Base-by-base conservation (phyloP, 352 stramenopile species). In the Globisporangium uncinulatum region DNA sequence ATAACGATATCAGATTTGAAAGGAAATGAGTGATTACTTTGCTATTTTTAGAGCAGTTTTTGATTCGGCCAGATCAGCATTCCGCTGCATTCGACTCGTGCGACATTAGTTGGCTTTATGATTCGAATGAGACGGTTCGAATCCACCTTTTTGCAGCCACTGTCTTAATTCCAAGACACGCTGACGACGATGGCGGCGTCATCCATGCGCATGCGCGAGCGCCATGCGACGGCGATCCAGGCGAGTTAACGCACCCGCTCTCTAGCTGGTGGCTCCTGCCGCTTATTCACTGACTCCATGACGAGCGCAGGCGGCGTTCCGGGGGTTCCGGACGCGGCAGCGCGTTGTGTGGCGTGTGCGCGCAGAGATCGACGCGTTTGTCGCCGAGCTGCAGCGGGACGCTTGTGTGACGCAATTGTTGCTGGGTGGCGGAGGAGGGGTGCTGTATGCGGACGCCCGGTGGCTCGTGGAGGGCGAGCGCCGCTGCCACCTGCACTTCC, bases 291-390 rank as follows among this genome's bases (percentile, higher is more conserved):
- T 14, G 31, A 13, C 36, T 50, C 36, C 42, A 36, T 58, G 31
- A 54, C 19, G 54, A 6, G 32, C 17, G 20, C 49, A 89, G 74
- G 46, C 66, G 36, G 61, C 48, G 31, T 87, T 84, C 58, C 79
- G 79, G 11, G 79, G 76, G 50, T 89, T 76, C 73, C 67, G 76
- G 41, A 59, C 68, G 37, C 74, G 76, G 17, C 49, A 46, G 36
- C 69, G 74, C 42, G 56, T 87, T 31, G 73, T 89, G 36, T 71
- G 69, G 61, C 55, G 51, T 43, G 76, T 89, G 47, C 69, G 74
- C 11, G 43, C 63, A 17, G 67, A 86, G 54, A 46, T 86, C 21
- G 61, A 73, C 31, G 58, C 67, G 47, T 61, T 87, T 52, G 69
- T 79, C 39, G 64, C 46, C 39, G 67, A 70, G 9, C 69, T 85